These are phyloP conservation scores for Penicillium sp. DNA, from an alignment of 2,329 filamentous ascomycete species.

Conservation along the genomic window DNA sequence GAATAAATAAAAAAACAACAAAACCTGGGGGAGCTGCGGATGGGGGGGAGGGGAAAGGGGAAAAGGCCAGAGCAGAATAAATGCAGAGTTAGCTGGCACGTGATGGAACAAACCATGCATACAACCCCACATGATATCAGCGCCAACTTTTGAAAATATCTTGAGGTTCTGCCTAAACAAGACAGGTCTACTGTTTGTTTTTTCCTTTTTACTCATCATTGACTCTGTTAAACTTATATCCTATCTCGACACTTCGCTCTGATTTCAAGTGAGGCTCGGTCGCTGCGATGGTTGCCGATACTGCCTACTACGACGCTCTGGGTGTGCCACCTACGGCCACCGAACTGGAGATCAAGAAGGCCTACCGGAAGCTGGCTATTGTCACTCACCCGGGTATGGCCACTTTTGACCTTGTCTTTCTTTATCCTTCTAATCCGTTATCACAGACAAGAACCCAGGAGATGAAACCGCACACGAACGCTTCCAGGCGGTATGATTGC, in stretches of 20 bases:
- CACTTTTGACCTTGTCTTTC: background rate
- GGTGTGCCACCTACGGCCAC: conserved; percentile 81
- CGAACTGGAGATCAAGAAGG: conserved; percentile 94
- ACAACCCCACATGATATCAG: conserved; percentile 14
- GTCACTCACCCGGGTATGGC: conserved; percentile 77
- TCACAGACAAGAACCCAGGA: conserved; percentile 89
- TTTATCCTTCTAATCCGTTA: conserved; percentile 11
- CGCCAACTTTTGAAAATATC: conserved; percentile 6
- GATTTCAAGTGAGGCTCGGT: background rate
- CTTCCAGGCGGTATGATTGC: conserved; percentile 73
- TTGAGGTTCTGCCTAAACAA: conserved; percentile 25
- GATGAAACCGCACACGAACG: conserved; percentile 91
- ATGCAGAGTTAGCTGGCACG: conserved; percentile 9
- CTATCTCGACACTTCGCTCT: background rate
- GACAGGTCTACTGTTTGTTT: background rate
- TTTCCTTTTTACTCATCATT: background rate
- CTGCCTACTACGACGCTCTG: conserved; percentile 81
- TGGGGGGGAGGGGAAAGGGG: conserved; percentile 18
- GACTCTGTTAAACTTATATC: background rate
- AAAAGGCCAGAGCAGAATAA: conserved; percentile 15
- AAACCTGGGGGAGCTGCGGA: conserved; percentile 10
- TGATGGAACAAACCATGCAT: conserved; percentile 7
- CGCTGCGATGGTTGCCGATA: conserved; percentile 74
- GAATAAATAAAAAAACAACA: conserved; percentile 6
- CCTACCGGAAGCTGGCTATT: conserved; percentile 91